Base-by-base conservation (phyloP, 1,139 yeast genomes). In the Saccharomyces hybrid region DNA sequence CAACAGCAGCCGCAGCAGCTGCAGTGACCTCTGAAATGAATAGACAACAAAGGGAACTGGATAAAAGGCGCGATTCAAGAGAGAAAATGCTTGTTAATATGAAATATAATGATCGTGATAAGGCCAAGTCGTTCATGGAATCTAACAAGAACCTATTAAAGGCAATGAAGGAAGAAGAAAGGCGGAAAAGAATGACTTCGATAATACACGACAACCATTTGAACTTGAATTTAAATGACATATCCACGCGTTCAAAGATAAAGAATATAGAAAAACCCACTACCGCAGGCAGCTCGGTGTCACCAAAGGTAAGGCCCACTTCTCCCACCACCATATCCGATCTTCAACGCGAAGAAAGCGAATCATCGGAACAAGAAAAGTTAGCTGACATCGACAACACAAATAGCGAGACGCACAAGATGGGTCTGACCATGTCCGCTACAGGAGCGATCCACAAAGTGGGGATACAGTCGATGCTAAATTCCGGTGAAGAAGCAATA, bases 101-200 rank as follows among this genome's bases (percentile, higher is more conserved):
- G 63, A 68, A 68, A 54, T 68, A 68, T 53, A 68, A 67, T 47
- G 71, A 68, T 49, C 62, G 70, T 50, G 65, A 63, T 42, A 64
- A 61, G 49, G 64, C 70, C 11, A 68, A 65, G 53, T 59, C 63
- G 5, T 68, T 68, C 50, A 68, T 68, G 69, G 68, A 64, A 54
- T 61, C 68, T 3, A 66, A 68, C 52, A 65, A 64, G 51, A 65
- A 66, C 49, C 54, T 68, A 11, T 55, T 68, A 28, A 56, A 59
- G 52, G 70, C 70, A 0, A 62, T 68, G 66, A 60, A 64, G 48
- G 68, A 66, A 32, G 71, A 68, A 49, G 70, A 67, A 53, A 61
- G 66, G 48, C 59, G 64, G 52, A 66, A 66, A 52, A 59, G 65
- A 53, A 56, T 65, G 64, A 60, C 65, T n/a, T 61, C 68, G 8